Evolutionary conservation across 2,329 filamentous ascomycete genomes (phyloP).

Genomic region (Apiospora sp.): DNA sequence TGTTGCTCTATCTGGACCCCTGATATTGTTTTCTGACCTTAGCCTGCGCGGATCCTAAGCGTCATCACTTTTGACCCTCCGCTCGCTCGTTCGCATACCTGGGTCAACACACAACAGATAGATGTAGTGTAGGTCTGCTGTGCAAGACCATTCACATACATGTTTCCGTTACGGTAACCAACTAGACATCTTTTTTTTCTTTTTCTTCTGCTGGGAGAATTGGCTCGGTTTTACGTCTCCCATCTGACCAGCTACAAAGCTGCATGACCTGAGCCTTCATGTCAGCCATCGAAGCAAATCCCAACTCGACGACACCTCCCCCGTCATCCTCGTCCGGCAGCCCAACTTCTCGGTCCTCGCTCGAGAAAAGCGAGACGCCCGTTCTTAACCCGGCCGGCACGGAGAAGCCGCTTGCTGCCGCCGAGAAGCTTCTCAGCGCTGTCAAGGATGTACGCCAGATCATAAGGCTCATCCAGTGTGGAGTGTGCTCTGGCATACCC

Average conservation of each 20-base stretch:
- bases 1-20: slow-evolving; percentile 14
- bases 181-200: neutral
- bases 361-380: slow-evolving; percentile 32
- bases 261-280: slow-evolving; percentile 33
- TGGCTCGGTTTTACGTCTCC: neutral
- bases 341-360: slow-evolving; percentile 29
- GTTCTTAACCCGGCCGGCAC: slow-evolving; percentile 31
- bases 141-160: slow-evolving; percentile 13
- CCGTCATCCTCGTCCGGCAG: slow-evolving; percentile 33
- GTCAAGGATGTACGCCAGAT: slow-evolving; percentile 67
- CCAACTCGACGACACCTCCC: slow-evolving; percentile 33
- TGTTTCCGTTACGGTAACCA: slow-evolving; percentile 12
- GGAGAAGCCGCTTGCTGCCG: slow-evolving; percentile 32
- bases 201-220: neutral
- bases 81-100: neutral
- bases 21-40: neutral
- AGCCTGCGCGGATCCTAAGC: slow-evolving; percentile 17
- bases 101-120: neutral
- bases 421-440: slow-evolving; percentile 50
- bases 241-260: slow-evolving; percentile 1
- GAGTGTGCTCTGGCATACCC: slow-evolving; percentile 71
- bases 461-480: slow-evolving; percentile 80
- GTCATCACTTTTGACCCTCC: slow-evolving; percentile 24
- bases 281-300: slow-evolving; percentile 38
- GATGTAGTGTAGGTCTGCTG: slow-evolving; percentile 14